Percentiles rank a stretch among this genome's conserved stretches.
Evolutionary conservation across 2,329 filamentous ascomycete genomes (phyloP).

Genomic region (Aspergillus niger): DNA sequence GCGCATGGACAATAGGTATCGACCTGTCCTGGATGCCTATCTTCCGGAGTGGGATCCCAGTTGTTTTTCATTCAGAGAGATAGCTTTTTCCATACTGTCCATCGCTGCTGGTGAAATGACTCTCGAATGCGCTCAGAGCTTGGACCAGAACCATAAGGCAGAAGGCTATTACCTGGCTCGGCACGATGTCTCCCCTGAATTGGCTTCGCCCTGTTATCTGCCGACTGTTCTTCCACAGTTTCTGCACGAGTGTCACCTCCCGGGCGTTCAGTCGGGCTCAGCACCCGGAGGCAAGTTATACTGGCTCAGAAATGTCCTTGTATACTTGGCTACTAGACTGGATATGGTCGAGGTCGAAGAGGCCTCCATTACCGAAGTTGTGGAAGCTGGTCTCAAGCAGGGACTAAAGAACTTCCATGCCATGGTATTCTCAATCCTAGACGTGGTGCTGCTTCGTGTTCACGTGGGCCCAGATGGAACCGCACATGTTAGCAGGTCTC

Average conservation of each 20-base stretch:
- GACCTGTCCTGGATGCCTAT: constrained; percentile 13
- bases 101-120: constrained; percentile 20
- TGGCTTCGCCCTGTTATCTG: not conserved
- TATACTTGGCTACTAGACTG: constrained; percentile 16
- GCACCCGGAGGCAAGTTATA: constrained; percentile 18
- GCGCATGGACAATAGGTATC: not conserved
- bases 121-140: constrained; percentile 2
- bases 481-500: constrained; percentile 14
- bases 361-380: constrained; percentile 16
- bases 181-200: not conserved
- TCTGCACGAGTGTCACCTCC: constrained; percentile 17
- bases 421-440: constrained; percentile 22
- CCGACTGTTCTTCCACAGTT: constrained; percentile 19
- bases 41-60: constrained; percentile 14
- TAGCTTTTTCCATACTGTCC: constrained; percentile 21
- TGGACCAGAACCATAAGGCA: constrained; percentile 12
- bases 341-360: constrained; percentile 20
- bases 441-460: constrained; percentile 19
- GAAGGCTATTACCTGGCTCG: constrained; percentile 21
- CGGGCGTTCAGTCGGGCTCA: constrained; percentile 19
- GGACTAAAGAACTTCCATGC: constrained; percentile 17
- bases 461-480: constrained; percentile 1
- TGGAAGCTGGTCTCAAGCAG: constrained; percentile 17
- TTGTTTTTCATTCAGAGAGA: constrained; percentile 20
- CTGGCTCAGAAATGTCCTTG: constrained; percentile 20